These are phyloP conservation scores for Tricholoma matsutake DNA, from an alignment of 768 basidiomycete species.

Conservation along the genomic window DNA sequence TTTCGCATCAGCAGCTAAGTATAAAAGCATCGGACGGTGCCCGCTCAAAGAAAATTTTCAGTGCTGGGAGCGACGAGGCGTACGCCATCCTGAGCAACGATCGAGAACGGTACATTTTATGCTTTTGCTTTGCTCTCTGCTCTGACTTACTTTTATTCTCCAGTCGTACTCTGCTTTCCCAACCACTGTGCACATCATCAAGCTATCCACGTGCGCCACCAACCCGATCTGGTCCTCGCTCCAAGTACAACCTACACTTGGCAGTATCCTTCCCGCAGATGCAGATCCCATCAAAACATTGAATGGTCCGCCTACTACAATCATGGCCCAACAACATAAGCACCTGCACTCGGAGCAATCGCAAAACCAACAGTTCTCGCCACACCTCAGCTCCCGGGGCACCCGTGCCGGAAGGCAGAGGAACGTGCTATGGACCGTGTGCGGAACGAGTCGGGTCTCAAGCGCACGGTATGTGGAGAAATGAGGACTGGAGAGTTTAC, in stretches of 20 bases:
- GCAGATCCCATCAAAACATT: too few relatives aligned
- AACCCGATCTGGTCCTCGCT: too few relatives aligned
- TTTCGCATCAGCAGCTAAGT: slow-evolving; percentile 36
- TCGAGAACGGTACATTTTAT: slow-evolving; percentile 33
- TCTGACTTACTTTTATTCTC: neutral
- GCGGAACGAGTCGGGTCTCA: slow-evolving; percentile 18
- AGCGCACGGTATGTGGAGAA: too few relatives aligned
- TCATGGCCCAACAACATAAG: too few relatives aligned
- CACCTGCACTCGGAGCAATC: neutral
- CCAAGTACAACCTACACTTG: neutral
- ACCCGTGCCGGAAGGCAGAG: neutral
- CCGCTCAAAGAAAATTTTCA: slow-evolving; percentile 35
- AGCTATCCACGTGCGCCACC: neutral
- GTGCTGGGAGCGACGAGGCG: slow-evolving; percentile 40
- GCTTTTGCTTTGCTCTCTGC: neutral
- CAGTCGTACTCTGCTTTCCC: neutral
- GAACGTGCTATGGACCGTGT: slow-evolving; percentile 16
- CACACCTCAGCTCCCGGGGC: slow-evolving; percentile 1
- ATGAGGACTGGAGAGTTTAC: too few relatives aligned
- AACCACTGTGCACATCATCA: neutral
- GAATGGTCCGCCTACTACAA: too few relatives aligned
- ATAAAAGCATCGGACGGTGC: slow-evolving; percentile 45
- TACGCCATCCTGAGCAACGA: slow-evolving; percentile 45
- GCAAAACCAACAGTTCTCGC: neutral
- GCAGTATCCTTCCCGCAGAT: too few relatives aligned